Conservation (phyloP, 1,284 basidiomycete species). For the Cryptococcus wingfieldii region DNA sequence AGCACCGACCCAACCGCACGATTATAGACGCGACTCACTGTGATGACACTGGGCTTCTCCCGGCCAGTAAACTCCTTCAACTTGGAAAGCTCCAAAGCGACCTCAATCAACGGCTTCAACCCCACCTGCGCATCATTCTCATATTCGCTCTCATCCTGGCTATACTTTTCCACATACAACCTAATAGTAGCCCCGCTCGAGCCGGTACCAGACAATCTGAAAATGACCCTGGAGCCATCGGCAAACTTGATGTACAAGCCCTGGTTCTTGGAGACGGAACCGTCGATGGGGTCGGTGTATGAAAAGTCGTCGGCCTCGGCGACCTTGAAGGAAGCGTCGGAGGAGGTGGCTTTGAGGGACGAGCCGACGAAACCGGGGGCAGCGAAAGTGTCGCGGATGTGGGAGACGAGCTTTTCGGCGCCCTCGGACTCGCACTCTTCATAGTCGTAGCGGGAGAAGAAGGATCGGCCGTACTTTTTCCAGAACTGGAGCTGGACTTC, state of each 20-base stretch:
- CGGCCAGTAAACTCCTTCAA: slow-evolving; percentile 80
- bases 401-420: slow-evolving; percentile 77
- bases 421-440: slow-evolving; percentile 92
- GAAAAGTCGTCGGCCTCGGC: slow-evolving; percentile 79
- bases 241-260: slow-evolving; percentile 87
- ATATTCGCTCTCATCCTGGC: slow-evolving; percentile 73
- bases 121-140: slow-evolving; percentile 76
- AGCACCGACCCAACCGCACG: neutral
- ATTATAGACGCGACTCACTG: slow-evolving; percentile 55
- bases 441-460: slow-evolving; percentile 99
- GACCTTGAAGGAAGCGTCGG: slow-evolving; percentile 71
- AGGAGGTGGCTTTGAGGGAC: slow-evolving; percentile 62
- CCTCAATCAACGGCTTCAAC: slow-evolving; percentile 90
- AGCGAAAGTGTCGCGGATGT: slow-evolving; percentile 69
- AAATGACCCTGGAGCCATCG: slow-evolving; percentile 91
- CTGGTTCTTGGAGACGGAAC: slow-evolving; percentile 89
- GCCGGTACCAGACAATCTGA: slow-evolving; percentile 92
- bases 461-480: slow-evolving; percentile 87
- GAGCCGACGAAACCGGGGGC: slow-evolving; percentile 64
- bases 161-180: slow-evolving; percentile 90
- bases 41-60: slow-evolving; percentile 93
- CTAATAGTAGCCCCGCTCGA: slow-evolving; percentile 91
- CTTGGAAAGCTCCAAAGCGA: slow-evolving; percentile 77
- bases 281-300: slow-evolving; percentile 97
- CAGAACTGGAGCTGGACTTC: slow-evolving; percentile 85